Percentiles rank a stretch among this genome's conserved stretches.
These are phyloP conservation scores for Hygrocybe punicea DNA, from an alignment of 768 basidiomycete genomes.

Conservation along the genomic window DNA sequence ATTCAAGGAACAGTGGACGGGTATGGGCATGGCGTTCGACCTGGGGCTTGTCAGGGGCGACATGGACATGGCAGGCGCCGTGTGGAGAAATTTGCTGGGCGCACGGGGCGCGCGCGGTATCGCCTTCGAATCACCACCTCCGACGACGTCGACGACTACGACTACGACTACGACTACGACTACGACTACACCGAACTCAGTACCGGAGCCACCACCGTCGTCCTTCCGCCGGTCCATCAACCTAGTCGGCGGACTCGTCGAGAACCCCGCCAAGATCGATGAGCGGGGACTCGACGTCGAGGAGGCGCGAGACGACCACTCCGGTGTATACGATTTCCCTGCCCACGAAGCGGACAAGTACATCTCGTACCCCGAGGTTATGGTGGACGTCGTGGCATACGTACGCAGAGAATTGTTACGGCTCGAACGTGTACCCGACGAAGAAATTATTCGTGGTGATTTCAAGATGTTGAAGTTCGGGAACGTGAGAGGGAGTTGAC, in stretches of 20 bases:
- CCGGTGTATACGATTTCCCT: slow-evolving; percentile 69
- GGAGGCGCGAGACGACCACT: slow-evolving; percentile 60
- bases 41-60: slow-evolving; percentile 73
- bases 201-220: slow-evolving; percentile 8
- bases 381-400: slow-evolving; percentile 68
- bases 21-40: slow-evolving; percentile 76
- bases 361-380: slow-evolving; percentile 68
- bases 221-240: slow-evolving; percentile 63
- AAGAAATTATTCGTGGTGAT: slow-evolving; percentile 40
- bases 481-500: slow-evolving; percentile 15
- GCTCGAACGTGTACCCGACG: slow-evolving; percentile 53
- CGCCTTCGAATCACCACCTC: slow-evolving; percentile 33
- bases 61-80: slow-evolving; percentile 75
- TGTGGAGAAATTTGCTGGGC: slow-evolving; percentile 91
- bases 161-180: slow-evolving; percentile 9
- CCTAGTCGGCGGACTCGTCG: slow-evolving; percentile 63
- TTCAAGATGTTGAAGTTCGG: slow-evolving; percentile 43
- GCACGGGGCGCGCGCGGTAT: slow-evolving; percentile 78
- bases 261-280: slow-evolving; percentile 56
- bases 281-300: slow-evolving; percentile 45
- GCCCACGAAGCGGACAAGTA: slow-evolving; percentile 62
- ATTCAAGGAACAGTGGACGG: slow-evolving; percentile 88
- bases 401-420: slow-evolving; percentile 68
- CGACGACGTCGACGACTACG: slow-evolving; percentile 5
- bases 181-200: too few relatives aligned